phyloP scores from a whole-genome alignment of 306 rosid genomes.

The Quercus wislizeni region DNA sequence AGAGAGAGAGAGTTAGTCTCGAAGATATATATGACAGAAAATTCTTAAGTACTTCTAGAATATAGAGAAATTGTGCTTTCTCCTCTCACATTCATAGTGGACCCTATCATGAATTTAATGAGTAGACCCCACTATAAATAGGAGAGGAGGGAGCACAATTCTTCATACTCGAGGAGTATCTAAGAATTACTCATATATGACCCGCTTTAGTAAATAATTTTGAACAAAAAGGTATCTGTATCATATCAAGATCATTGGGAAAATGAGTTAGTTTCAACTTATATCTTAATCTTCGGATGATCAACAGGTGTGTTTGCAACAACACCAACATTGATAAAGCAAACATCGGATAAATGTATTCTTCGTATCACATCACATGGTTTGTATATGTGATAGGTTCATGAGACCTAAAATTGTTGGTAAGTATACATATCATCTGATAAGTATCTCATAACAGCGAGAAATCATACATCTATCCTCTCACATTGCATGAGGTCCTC shows the following conservation, averaged over 20 bases:
- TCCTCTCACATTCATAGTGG: no score
- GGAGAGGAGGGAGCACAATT: accelerated
- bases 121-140: no score
- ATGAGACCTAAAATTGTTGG: no score
- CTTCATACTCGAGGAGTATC: accelerated
- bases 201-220: not conserved
- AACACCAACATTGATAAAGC: not conserved
- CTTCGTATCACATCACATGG: not conserved
- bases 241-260: not conserved
- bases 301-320: not conserved
- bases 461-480: no score
- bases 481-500: no score
- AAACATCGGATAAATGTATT: not conserved
- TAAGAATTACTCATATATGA: not conserved
- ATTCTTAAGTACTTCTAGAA: no score
- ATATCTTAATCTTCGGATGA: not conserved
- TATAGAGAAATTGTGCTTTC: not conserved
- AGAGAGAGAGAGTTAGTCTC: not conserved
- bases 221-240: not conserved
- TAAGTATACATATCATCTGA: no score
- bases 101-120: no score
- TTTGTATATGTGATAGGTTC: no score
- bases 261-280: not conserved
- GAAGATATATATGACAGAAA: no score
- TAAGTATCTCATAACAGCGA: no score